phyloP scores from a whole-genome alignment of 768 basidiomycete species.

The Udeniomyces megalosporus region DNA sequence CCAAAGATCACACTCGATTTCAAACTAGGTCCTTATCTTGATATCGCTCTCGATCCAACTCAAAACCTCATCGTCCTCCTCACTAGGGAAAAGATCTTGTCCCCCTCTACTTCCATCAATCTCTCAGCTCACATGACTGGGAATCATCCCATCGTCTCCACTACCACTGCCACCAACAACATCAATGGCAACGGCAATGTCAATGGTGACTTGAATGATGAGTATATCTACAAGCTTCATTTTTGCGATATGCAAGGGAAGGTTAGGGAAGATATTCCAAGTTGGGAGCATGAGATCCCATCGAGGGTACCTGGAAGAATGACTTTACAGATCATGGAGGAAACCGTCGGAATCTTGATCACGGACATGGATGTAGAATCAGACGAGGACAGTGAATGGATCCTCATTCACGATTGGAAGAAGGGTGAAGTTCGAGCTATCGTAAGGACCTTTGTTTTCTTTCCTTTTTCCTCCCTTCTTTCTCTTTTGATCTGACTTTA shows the following conservation, averaged over 20 bases:
- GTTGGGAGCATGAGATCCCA: background rate
- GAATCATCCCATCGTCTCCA: background rate
- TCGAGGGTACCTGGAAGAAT: background rate
- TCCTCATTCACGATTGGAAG: background rate
- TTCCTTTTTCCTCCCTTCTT: background rate
- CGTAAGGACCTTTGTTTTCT: no score
- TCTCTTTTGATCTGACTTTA: no score
- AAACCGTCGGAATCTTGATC: slow-evolving; percentile 1
- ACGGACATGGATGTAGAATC: background rate
- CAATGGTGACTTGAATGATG: background rate
- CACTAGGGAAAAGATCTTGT: background rate
- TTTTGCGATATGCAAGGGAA: background rate
- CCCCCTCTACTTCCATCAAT: background rate
- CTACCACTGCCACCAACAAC: no score
- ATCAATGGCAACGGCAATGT: background rate
- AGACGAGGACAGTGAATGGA: background rate
- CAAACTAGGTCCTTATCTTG: slow-evolving; percentile 9
- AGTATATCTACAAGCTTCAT: background rate
- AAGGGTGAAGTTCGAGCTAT: background rate
- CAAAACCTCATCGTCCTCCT: slow-evolving; percentile 9
- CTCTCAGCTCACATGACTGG: background rate
- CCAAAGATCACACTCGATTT: background rate
- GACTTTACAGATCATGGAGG: slow-evolving; percentile 9
- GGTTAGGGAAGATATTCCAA: background rate
- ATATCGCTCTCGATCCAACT: slow-evolving; percentile 9